Base-by-base conservation (phyloP, 2,329 filamentous ascomycete species). In the Pseudogymnoascus sp. region DNA sequence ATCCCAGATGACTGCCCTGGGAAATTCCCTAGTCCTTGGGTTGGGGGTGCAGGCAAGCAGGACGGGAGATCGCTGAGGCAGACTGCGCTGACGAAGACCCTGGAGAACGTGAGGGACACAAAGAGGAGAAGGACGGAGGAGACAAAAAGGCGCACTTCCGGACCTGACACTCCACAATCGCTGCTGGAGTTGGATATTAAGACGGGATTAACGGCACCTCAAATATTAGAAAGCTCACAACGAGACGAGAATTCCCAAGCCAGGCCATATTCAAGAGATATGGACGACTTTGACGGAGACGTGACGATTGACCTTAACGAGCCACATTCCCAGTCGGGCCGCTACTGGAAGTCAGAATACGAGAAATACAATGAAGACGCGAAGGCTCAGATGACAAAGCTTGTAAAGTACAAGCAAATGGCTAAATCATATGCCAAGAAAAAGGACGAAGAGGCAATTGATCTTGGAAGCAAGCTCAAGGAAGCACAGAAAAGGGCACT, bases 271-370 rank as follows among this genome's bases (percentile, higher is more conserved):
- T 52, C 26, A 4, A 52, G 45, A 52, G 45, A 52, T 5, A 72
- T 73, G 35, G 69, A 73, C 33, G 60, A 65, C 26, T 74, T 73
- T 65, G 80, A 82, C 58, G 77, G 79, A 59, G 86, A 90, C 66
- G 74, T 84, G 60, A 90, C 87, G 0, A 73, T 85, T 55, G 88
- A 91, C 67, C 74, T 90, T 56, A 86, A 86, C 63, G 84, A 89
- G 67, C 88, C 89, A 5, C 82, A 84, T 63, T 90, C 88, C 1
- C 81, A 86, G 61, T 90, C 88, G 3, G 88, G 88, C 5, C 84
- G 81, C 66, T 91, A 88, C 72, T 92, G 89, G 89, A 92, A 92
- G 72, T 79, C 82, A 21, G 82, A 90, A 68, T 92, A 88, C 67
- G 81, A 89, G 65, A 81, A 79, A 59, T 92, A 92, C 68, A 84